These are phyloP conservation scores for Dactylellina drechsleri DNA, from an alignment of 2,329 filamentous ascomycete genomes.

Conservation along the genomic window DNA sequence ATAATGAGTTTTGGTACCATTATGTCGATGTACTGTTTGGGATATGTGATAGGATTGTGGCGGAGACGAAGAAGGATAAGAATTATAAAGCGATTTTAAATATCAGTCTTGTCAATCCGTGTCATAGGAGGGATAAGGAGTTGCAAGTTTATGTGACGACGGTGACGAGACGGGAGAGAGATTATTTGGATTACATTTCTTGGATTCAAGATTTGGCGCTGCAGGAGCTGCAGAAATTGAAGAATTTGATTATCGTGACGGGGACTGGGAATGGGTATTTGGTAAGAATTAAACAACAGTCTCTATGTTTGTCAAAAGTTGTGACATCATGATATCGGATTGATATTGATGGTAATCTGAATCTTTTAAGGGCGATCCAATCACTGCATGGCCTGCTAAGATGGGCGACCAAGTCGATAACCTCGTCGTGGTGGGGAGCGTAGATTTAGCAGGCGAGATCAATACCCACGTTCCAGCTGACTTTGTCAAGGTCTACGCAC, in stretches of 20 bases:
- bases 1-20: background rate
- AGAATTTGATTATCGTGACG: conserved; percentile 20
- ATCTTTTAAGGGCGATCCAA: background rate
- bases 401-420: background rate
- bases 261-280: background rate
- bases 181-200: conserved; percentile 2
- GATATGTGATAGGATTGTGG: background rate
- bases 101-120: background rate
- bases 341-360: too few relatives aligned
- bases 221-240: background rate
- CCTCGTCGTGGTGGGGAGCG: conserved; percentile 20
- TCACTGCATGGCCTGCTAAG: conserved; percentile 10
- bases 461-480: background rate
- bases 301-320: too few relatives aligned
- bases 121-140: conserved; percentile 1
- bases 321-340: too few relatives aligned
- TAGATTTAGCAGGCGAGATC: background rate
- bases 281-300: background rate
- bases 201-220: conserved; percentile 7
- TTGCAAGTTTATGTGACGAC: background rate
- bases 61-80: background rate
- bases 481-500: conserved; percentile 22
- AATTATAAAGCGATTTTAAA: conserved; percentile 18
- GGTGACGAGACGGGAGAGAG: background rate
- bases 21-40: conserved; percentile 8